These are phyloP conservation scores for Acacia melanoxylon DNA, from an alignment of 306 rosid genomes.

Conservation along the genomic window DNA sequence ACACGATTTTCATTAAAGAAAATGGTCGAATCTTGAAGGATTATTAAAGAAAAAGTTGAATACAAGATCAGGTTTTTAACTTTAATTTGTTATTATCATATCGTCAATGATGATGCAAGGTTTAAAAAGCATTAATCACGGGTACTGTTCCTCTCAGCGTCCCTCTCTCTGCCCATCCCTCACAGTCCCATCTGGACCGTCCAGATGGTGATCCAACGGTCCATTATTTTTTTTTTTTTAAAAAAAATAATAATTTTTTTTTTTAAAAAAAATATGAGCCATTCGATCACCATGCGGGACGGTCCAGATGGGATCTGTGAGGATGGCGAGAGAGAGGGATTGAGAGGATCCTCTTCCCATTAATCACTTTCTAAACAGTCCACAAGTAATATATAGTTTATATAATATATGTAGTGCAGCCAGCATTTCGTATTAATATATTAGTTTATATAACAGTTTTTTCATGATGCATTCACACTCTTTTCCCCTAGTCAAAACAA, in stretches of 20 bases:
- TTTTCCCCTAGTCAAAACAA: not conserved
- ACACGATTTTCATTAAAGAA: not conserved
- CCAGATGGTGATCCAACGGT: no score
- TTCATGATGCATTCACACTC: not conserved
- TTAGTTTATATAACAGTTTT: not conserved
- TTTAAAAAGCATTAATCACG: not conserved
- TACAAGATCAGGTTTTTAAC: constrained; percentile 28
- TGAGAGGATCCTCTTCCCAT: no score
- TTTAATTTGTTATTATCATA: constrained; percentile 19
- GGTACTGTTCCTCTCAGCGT: no score
- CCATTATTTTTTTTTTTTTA: no score
- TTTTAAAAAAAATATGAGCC: no score
- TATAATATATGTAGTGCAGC: not conserved
- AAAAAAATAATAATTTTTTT: no score
- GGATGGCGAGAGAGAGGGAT: no score
- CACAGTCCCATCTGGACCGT: no score
- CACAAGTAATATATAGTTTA: not conserved
- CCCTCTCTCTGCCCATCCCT: no score
- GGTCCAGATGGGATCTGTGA: no score
- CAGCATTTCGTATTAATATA: not conserved
- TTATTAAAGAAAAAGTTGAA: constrained; percentile 18
- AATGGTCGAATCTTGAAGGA: not conserved
- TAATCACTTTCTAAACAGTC: not conserved
- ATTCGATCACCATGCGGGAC: no score
- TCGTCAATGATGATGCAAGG: constrained; percentile 9